Base-by-base conservation (phyloP, 1,284 basidiomycete genomes). In the Melampsora abietis-canadensis region DNA sequence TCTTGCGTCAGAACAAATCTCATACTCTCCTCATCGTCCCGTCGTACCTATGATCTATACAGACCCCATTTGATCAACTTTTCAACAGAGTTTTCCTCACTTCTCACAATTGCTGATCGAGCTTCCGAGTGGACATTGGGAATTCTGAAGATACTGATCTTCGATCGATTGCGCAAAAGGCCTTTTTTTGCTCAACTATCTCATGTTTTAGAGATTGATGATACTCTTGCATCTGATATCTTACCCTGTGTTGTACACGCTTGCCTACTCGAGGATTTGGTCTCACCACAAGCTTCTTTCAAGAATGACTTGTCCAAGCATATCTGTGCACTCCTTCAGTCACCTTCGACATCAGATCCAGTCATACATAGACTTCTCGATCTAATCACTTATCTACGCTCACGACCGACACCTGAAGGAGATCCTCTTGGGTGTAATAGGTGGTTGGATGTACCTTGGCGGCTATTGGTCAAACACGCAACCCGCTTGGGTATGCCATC, bases 371-470 rank as follows among this genome's bases (percentile, higher is more conserved):
- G 87, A 8, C 86, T 98, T 76, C 87, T 98, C 63, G 87, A 90
- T 67, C 85, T 89, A 54, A 83, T 94, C n/a, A 84, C 96, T 14
- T 88, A 95, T 80, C 85, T 98, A 21, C 90, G 94, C 12, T 84
- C 88, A 78, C 91, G 88, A 77, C 79, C 78, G 47, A 85, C 85
- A 2, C 81, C 82, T 17, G 81, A 83, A 54, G 78, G 83, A 2
- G 86, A 89, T 77, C 85, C 86, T 37, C 83, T 92, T 7, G 86
- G 86, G 0, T 87, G 90, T 78, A 88, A 97, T 80, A 86, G 85
- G 76, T 98, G 94, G 95, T 85, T 96, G 7, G 83, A 86, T n/a
- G 80, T 97, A 47, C 88, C 95, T 77, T 90, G 86, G 78, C 82
- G 87, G 2, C 82, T 92, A 4, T 85, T 98, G 5, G 88, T 90